Conservation (phyloP, 2,329 filamentous ascomycete species). For the Colletotrichum siamense region DNA sequence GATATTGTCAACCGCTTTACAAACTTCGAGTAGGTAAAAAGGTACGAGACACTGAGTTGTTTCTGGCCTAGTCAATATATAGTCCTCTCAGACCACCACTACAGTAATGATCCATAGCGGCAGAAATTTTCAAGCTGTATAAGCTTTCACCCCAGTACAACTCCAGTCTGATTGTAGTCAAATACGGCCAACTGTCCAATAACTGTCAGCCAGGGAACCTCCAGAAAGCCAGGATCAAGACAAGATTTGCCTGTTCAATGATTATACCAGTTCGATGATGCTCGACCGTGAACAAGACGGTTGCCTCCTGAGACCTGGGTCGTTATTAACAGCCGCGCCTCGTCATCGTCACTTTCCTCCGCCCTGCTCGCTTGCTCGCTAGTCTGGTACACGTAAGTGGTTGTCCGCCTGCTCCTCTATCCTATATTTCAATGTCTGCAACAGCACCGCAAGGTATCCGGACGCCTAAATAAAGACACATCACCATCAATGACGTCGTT, state of each 20-base stretch:
- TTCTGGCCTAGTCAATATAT: not conserved
- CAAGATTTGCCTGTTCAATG: not conserved
- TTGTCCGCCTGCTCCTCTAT: not conserved
- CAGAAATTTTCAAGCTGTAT: not conserved
- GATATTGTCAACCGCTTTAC: not conserved
- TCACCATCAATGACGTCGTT: not conserved
- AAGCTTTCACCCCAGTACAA: not conserved
- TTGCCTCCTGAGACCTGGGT: not conserved
- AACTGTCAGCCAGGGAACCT: not conserved
- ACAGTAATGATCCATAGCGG: not conserved
- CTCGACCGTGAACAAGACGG: not conserved
- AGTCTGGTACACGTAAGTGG: not conserved
- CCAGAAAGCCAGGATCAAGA: not conserved
- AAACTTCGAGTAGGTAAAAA: not conserved
- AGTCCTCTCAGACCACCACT: rapidly evolving
- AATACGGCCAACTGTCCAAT: not conserved
- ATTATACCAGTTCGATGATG: not conserved
- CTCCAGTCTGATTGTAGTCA: not conserved
- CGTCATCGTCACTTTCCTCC: not conserved
- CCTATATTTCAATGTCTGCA: not conserved
- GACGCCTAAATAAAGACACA: not conserved
- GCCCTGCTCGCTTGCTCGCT: not conserved
- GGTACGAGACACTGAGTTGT: no score
- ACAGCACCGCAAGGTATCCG: not conserved
- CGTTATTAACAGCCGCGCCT: not conserved